Conservation (phyloP, 495 filamentous ascomycete species). For the Trichoderma gamsii region DNA sequence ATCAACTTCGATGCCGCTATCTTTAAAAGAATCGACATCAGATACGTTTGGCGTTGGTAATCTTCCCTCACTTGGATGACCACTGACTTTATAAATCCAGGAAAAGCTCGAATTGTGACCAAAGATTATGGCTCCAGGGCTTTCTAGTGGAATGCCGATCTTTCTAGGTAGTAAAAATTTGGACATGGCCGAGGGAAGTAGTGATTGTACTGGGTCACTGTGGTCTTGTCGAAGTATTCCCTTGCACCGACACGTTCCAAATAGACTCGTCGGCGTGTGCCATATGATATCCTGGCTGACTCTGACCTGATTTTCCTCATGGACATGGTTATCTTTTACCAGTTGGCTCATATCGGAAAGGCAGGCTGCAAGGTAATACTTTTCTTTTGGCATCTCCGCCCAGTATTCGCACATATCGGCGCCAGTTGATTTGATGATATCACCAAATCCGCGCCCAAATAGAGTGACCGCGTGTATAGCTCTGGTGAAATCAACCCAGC, state of each 20-base stretch:
- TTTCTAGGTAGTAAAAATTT: neutral
- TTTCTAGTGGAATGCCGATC: neutral
- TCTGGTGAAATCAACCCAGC: conserved; percentile 32
- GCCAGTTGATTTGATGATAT: conserved; percentile 20
- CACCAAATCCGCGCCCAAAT: conserved; percentile 32
- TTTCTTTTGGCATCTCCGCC: neutral
- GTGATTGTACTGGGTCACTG: neutral
- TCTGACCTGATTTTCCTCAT: neutral
- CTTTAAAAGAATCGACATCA: neutral
- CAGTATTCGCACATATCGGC: neutral
- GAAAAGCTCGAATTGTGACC: neutral
- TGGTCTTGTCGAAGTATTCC: neutral
- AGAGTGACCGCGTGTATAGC: conserved; percentile 26
- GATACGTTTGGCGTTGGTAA: neutral
- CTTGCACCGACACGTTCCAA: neutral
- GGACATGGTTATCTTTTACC: neutral
- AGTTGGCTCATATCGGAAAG: neutral
- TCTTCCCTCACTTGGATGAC: neutral
- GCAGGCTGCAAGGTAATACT: neutral
- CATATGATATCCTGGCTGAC: neutral
- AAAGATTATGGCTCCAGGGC: neutral
- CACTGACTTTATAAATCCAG: neutral
- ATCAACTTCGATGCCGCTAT: neutral
- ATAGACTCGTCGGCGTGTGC: neutral
- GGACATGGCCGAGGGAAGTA: neutral